A percentile compares a stretch with the other conserved stretches of the same genome.
Evolutionary conservation across 805 yeast species (phyloP).

Genomic region (Sungouiozyma ichnusensis): DNA sequence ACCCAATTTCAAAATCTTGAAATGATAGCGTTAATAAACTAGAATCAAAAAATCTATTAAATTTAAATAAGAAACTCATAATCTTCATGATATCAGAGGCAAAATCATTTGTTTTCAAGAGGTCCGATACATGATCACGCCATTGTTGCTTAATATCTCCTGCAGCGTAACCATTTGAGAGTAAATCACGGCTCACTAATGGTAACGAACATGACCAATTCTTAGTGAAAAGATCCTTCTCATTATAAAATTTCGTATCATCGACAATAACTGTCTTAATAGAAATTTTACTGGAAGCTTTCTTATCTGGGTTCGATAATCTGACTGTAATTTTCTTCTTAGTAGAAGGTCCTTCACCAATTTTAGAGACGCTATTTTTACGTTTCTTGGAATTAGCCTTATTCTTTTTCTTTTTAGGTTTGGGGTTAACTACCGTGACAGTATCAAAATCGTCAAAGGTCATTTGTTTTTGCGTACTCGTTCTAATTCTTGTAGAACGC

Average conservation of each 20-base stretch:
- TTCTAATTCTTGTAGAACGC: not conserved
- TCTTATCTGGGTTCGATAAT: not conserved
- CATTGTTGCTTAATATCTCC: not conserved
- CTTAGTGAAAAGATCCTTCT: slow-evolving; percentile 3
- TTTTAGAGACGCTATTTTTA: not conserved
- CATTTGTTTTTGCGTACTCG: slow-evolving; percentile 9
- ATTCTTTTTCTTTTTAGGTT: not conserved
- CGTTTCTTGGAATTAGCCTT: slow-evolving; percentile 6
- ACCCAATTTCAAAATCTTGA: slow-evolving; percentile 25
- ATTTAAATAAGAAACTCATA: slow-evolving; percentile 25
- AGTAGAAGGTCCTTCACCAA: not conserved
- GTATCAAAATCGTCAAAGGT: slow-evolving; percentile 23
- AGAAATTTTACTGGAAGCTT: not conserved
- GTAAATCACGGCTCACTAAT: slow-evolving; percentile 4
- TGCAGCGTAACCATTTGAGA: not conserved
- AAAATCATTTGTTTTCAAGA: slow-evolving; percentile 14
- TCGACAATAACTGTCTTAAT: not conserved
- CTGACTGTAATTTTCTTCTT: not conserved
- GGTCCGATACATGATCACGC: not conserved
- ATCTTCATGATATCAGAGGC: slow-evolving; percentile 24
- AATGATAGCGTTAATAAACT: slow-evolving; percentile 20
- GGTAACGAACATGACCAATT: slow-evolving; percentile 26
- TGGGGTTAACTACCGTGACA: slow-evolving; percentile 12
- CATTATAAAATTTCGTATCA: not conserved
- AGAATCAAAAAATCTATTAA: slow-evolving; percentile 14